Evolutionary conservation across 148 eudicot species (phyloP), one percentile per base, ranked within the genome.

Genomic region (Rheum nobile): DNA sequence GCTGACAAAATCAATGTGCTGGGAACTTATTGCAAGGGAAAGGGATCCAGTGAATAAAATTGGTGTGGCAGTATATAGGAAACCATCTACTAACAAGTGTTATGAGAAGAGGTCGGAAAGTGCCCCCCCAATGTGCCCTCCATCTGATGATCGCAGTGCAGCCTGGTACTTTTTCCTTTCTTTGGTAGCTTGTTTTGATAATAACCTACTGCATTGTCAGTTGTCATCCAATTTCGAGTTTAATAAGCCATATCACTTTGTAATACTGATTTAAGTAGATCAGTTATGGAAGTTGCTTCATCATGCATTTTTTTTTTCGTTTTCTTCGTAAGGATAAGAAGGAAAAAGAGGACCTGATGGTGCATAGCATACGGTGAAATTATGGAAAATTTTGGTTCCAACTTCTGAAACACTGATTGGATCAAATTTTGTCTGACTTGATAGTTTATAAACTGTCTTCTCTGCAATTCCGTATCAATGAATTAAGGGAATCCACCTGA

Each of bases 1-100:
- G 76, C 79, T 92, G 75, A 87, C 91, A 14, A 77, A 92, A 67
- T 76, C 85, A 55, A 88, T 92, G 84, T 92, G 97, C 89, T 92
- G 97, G 97, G 88, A 90, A 71, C 84, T 85, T 79, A 71, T 90
- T 65, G 77, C 84, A 80, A 87, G 84, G 80, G 84, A 79, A 32
- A 92, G 82, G 81, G 97, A 92, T 84, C 81, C 69, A 67, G 79
- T 92, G 76, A 90, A 92, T 82, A 75, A 67, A 78, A 90, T 92
- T 67, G 96, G 97, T 63, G 74, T 90, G 22, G 97, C 93, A 74
- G 77, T 92, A 71, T 92, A 78, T 80, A 87, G 86, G 77, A 92
- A 92, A 76, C 96, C 97, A 3, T 54, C 75, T 28, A 43, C 91
- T 55, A 92, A 92, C 72, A 87, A 87, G 35, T 92, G 97, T 75